Evolutionary conservation across 73 alveolate genomes (phyloP).

Genomic region (Symbiodinium natans): DNA sequence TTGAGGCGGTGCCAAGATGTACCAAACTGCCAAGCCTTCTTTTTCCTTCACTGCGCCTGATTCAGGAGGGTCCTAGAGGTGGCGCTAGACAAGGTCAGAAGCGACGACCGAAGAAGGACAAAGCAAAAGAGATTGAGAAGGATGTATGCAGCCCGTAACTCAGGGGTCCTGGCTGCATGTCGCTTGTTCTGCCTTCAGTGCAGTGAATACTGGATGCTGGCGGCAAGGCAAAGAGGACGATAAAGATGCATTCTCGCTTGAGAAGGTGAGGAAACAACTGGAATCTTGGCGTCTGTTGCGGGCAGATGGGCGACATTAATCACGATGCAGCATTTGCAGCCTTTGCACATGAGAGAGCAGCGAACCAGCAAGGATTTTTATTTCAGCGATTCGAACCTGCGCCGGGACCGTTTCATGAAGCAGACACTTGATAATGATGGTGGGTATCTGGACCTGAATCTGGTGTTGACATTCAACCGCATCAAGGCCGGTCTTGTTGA

Average conservation of each 20-base stretch:
- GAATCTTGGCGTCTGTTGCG: background rate
- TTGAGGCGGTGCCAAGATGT: too few relatives aligned
- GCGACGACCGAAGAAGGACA: background rate
- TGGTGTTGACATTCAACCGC: conserved; percentile 26
- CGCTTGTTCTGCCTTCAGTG: background rate
- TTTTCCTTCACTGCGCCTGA: background rate
- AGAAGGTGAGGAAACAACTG: background rate
- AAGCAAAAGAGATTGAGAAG: background rate
- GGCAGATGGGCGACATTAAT: background rate
- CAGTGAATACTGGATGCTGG: background rate
- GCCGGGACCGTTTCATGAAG: conserved; percentile 24
- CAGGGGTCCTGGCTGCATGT: background rate
- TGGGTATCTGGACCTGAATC: background rate
- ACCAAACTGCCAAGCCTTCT: too few relatives aligned
- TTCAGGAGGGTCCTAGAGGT: conserved; percentile 1
- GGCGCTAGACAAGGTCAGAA: conserved; percentile 1
- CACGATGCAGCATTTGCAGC: background rate
- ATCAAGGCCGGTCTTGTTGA: conserved; percentile 37
- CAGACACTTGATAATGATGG: background rate
- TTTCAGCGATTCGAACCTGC: conserved; percentile 60
- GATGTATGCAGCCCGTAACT: background rate
- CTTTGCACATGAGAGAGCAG: background rate
- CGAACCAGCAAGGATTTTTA: conserved; percentile 16
- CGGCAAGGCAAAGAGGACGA: background rate
- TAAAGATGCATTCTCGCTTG: background rate